Conservation (phyloP, 768 basidiomycete genomes). For the Lactarius hatsudake region DNA sequence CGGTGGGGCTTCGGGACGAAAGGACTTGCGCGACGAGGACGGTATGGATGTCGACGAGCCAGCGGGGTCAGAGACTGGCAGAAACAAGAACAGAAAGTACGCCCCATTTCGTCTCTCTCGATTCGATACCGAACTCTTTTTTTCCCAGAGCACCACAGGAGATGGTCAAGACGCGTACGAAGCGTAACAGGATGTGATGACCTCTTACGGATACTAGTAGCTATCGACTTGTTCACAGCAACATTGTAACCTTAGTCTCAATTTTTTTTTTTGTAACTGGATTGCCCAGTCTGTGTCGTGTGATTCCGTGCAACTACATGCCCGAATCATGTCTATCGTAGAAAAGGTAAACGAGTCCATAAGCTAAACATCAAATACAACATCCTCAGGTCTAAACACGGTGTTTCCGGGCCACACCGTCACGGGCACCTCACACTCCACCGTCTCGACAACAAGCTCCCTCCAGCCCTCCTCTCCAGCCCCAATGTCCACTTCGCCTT, state of each 20-base stretch:
- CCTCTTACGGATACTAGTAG: background rate
- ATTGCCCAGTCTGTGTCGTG: slow-evolving; percentile 7
- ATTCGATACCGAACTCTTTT: background rate
- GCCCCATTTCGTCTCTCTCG: background rate
- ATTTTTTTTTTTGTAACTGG: background rate
- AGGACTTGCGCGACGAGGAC: slow-evolving; percentile 25
- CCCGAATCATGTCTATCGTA: slow-evolving; percentile 6
- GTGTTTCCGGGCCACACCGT: slow-evolving; percentile 88
- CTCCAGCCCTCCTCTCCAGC: slow-evolving; percentile 49
- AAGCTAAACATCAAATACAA: slow-evolving; percentile 67
- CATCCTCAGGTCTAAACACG: slow-evolving; percentile 74
- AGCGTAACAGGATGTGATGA: slow-evolving; percentile 25
- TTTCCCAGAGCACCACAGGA: slow-evolving; percentile 25
- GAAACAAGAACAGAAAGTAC: slow-evolving; percentile 26
- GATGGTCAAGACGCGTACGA: slow-evolving; percentile 19
- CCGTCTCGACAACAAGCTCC: slow-evolving; percentile 74
- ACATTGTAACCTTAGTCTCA: slow-evolving; percentile 21
- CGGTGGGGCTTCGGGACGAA: slow-evolving; percentile 7
- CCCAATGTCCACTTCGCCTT: slow-evolving; percentile 33
- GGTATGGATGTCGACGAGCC: slow-evolving; percentile 30
- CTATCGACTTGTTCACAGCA: slow-evolving; percentile 7
- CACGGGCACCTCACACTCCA: slow-evolving; percentile 93
- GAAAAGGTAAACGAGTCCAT: background rate
- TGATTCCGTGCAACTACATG: slow-evolving; percentile 4
- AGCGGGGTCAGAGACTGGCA: slow-evolving; percentile 8